These are phyloP conservation scores for Erodium maritimum DNA, from an alignment of 345 rosid genomes.

Conservation along the genomic window DNA sequence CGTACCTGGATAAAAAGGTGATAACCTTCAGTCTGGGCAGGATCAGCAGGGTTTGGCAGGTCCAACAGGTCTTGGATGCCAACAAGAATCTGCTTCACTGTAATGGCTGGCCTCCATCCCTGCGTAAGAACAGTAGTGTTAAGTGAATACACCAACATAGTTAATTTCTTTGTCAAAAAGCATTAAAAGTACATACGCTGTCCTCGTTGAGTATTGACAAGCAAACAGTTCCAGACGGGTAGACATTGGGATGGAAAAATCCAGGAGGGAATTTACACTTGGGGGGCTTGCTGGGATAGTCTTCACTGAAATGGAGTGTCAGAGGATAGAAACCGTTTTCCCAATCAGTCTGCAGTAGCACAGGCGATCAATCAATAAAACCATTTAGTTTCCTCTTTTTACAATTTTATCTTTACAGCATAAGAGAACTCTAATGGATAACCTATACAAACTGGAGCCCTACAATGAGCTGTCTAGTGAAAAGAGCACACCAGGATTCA, in stretches of 20 bases:
- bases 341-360: constrained; percentile 70
- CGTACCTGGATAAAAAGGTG: constrained; percentile 82
- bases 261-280: constrained; percentile 77
- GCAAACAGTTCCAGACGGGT: constrained; percentile 89
- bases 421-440: too few species aligned
- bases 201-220: constrained; percentile 80
- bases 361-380: not conserved
- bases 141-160: not conserved
- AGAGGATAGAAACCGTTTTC: constrained; percentile 79
- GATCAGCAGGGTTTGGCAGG: constrained; percentile 72
- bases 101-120: constrained; percentile 94
- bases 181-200: constrained; percentile 35
- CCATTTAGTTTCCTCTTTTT: too few species aligned
- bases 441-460: too few species aligned
- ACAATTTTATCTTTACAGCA: too few species aligned
- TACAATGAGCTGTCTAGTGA: too few species aligned
- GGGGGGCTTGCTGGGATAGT: constrained; percentile 88
- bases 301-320: constrained; percentile 74
- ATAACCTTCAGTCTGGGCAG: constrained; percentile 85
- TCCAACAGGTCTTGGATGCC: constrained; percentile 88
- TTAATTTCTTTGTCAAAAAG: not conserved
- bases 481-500: too few species aligned
- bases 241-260: constrained; percentile 82
- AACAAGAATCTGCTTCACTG: constrained; percentile 81
- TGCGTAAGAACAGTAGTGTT: constrained; percentile 5